A percentile compares a stretch with the other conserved stretches of the same genome.
These are phyloP conservation scores for Graphium sp. DNA, from an alignment of 2,329 filamentous ascomycete species.

Conservation along the genomic window DNA sequence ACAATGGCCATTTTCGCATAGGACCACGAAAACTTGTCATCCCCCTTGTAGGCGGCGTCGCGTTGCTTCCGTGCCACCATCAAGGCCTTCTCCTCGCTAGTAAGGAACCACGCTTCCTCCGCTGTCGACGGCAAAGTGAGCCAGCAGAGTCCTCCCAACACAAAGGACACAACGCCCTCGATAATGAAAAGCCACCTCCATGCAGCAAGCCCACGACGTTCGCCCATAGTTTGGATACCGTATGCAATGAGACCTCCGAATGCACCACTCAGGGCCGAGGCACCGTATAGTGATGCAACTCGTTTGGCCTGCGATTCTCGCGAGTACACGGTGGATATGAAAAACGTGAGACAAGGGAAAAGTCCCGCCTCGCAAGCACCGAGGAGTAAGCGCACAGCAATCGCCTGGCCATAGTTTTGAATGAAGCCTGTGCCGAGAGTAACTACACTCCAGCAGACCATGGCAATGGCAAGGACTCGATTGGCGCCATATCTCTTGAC, in stretches of 20 bases:
- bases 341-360: constrained; percentile 14
- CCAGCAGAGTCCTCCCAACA: constrained; percentile 13
- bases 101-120: constrained; percentile 24
- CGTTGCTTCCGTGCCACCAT: constrained; percentile 11
- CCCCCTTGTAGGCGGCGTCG: too few relatives aligned
- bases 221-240: constrained; percentile 21
- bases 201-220: constrained; percentile 22
- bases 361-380: constrained; percentile 18
- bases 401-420: constrained; percentile 10
- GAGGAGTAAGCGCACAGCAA: constrained; percentile 13
- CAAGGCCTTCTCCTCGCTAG: constrained; percentile 17
- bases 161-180: constrained; percentile 19
- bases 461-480: constrained; percentile 11
- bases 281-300: constrained; percentile 13
- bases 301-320: constrained; percentile 15
- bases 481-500: constrained; percentile 14
- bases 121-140: constrained; percentile 27
- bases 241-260: constrained; percentile 14
- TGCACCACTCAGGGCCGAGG: constrained; percentile 13
- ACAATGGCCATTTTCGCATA: too few relatives aligned
- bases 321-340: constrained; percentile 17
- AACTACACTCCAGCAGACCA: constrained; percentile 14
- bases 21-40: too few relatives aligned
- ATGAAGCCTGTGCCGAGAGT: constrained; percentile 15
- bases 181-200: constrained; percentile 35